Base-by-base conservation (phyloP, 208 protist species). In the Lotmaria passim region DNA sequence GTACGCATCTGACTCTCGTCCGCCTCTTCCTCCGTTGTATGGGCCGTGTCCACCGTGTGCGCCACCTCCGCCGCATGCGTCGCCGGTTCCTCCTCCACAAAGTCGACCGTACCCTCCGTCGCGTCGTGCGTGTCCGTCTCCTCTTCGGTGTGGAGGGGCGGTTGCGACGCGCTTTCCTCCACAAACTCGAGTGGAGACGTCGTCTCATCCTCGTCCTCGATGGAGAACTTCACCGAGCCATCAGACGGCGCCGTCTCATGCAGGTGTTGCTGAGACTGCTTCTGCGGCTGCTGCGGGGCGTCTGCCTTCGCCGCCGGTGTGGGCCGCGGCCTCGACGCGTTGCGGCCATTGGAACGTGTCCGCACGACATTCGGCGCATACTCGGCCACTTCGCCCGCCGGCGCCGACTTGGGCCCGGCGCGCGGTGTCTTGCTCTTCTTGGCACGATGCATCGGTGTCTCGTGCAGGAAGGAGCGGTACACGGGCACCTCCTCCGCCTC, bases 311-410 rank as follows among this genome's bases (percentile, higher is more conserved):
- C 41, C 23, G 58, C 68, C 7, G 46, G 30, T 12, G 30, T n/a
- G 44, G 10, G 28, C 10, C 34, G 34, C 17, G 53, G 61, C 39
- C 21, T 51, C n/a, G 59, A 52, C 11, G 28, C 44, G 38, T 26
- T 51, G 23, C 70, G 36, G 1, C 55, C 34, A 5, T 23, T 39
- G 10, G 61, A 70, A 26, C 70, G 61, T 1, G 47, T 38, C 11
- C 62, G 62, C 43, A 76, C 62, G 21, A 44, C n/a, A 24, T 0
- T 36, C 14, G 70, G 70, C 6, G 70, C 53, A 56, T 76, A 46
- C 28, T 41, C 34, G 6, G 70, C 70, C 41, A 64, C 56, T 33
- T 69, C 55, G 3, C 28, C 55, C 21, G 7, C 41, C 19, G 50
- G 46, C 14, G n/a, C n/a, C n/a, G 34, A 8, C 7, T 11, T 36